These are phyloP conservation scores for Leccinellum luteum DNA, from an alignment of 768 basidiomycete genomes.

Conservation along the genomic window DNA sequence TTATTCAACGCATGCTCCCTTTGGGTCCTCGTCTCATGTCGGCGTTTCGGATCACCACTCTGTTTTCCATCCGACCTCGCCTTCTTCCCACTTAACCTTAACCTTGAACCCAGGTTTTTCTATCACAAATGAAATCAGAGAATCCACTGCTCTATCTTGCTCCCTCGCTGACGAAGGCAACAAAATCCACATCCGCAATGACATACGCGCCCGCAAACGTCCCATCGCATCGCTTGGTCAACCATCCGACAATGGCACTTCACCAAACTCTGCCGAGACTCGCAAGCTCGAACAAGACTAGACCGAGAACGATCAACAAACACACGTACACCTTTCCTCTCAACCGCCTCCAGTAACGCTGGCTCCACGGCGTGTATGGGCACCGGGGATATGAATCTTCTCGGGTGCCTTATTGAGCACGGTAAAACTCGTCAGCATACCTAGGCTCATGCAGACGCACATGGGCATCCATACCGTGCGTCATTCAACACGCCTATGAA, in stretches of 20 bases:
- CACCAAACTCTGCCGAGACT: slow-evolving; percentile 12
- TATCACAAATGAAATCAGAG: slow-evolving; percentile 37
- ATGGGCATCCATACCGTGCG: slow-evolving; percentile 15
- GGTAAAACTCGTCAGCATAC: slow-evolving; percentile 15
- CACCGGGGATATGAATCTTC: slow-evolving; percentile 25
- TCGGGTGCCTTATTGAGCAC: slow-evolving; percentile 18
- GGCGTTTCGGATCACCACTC: slow-evolving; percentile 19
- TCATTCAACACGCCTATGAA: slow-evolving; percentile 24
- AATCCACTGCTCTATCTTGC: slow-evolving; percentile 85
- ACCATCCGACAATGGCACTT: slow-evolving; percentile 17
- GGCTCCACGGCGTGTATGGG: no score
- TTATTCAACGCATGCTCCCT: slow-evolving; percentile 17
- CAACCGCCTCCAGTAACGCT: no score
- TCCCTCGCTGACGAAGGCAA: slow-evolving; percentile 94
- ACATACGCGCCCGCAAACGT: slow-evolving; percentile 79
- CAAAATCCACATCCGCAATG: slow-evolving; percentile 92
- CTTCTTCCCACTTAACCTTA: not conserved
- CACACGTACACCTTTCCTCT: no score
- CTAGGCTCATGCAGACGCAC: slow-evolving; percentile 19
- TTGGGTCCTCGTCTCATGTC: not conserved
- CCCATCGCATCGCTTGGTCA: slow-evolving; percentile 41
- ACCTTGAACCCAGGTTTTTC: not conserved
- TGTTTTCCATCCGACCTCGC: slow-evolving; percentile 10
- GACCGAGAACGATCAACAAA: no score
- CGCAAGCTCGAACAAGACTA: no score